phyloP scores from a whole-genome alignment of 2,329 filamentous ascomycete genomes.

The Hawksworthiomyces lignivorus region DNA sequence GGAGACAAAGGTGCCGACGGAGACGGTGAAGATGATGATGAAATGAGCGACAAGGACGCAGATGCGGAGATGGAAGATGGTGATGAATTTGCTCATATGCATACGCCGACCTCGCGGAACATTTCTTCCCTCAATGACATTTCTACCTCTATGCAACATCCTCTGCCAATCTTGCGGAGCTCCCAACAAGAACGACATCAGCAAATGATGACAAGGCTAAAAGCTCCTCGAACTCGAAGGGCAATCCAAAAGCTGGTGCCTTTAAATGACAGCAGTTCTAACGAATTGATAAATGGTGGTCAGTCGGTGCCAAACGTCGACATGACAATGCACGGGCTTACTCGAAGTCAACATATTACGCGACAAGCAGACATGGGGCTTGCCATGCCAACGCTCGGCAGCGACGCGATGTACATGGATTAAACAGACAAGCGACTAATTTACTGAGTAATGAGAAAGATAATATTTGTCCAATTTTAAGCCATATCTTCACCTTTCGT shows the following conservation, averaged over 20 bases:
- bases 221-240: conserved; percentile 22
- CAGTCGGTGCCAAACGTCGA: conserved; percentile 31
- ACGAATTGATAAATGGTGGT: conserved; percentile 1
- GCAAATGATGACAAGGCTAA: neutral
- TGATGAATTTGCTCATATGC: conserved; percentile 46
- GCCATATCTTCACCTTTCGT: neutral
- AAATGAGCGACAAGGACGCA: conserved; percentile 21
- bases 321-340: conserved; percentile 30
- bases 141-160: too few relatives aligned
- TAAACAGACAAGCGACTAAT: too few relatives aligned
- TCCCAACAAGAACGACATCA: too few relatives aligned
- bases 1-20: conserved; percentile 3
- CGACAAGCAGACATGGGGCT: conserved; percentile 33
- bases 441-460: too few relatives aligned
- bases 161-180: too few relatives aligned
- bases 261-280: conserved; percentile 17
- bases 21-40: neutral
- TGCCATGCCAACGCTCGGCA: conserved; percentile 35
- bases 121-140: neutral
- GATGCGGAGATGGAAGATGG: conserved; percentile 51
- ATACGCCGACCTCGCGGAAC: conserved; percentile 25
- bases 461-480: too few relatives aligned
- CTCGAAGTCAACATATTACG: neutral
- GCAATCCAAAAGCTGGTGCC: conserved; percentile 22
- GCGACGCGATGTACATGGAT: conserved; percentile 47